Conservation (phyloP, 1,284 basidiomycete species). For the Psilocybe mexicana region DNA sequence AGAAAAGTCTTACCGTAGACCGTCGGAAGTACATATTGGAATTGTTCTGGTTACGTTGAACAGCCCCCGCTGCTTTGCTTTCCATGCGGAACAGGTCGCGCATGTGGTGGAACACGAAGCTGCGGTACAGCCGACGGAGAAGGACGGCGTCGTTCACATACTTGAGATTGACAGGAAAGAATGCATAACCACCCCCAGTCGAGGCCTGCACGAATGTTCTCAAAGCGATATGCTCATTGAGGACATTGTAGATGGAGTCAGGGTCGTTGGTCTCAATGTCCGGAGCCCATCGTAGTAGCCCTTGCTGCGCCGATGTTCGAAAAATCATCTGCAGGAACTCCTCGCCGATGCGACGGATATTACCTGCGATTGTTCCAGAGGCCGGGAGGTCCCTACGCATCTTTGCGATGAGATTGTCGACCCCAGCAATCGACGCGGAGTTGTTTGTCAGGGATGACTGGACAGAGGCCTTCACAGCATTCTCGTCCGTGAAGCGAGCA, state of each 20-base stretch:
- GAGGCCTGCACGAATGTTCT: conserved; percentile 14
- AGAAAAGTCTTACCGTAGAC: background rate
- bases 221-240: conserved; percentile 19
- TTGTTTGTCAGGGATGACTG: too few species aligned
- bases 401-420: background rate
- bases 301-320: background rate
- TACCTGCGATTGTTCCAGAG: background rate
- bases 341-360: background rate
- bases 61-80: background rate
- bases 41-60: background rate
- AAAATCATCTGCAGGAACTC: background rate
- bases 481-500: background rate
- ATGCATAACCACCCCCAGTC: conserved; percentile 9
- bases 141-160: conserved; percentile 8
- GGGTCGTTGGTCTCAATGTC: conserved; percentile 15
- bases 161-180: conserved; percentile 7
- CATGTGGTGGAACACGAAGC: conserved; percentile 19
- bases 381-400: background rate
- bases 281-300: conserved; percentile 8
- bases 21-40: background rate
- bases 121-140: conserved; percentile 16
- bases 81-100: conserved; percentile 10
- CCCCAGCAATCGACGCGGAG: too few species aligned
- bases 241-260: conserved; percentile 18
- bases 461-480: background rate